Percentiles rank a stretch among this genome's conserved stretches.
These are phyloP conservation scores for Clonostachys rosea DNA, from an alignment of 2,329 filamentous ascomycete species.

Conservation along the genomic window DNA sequence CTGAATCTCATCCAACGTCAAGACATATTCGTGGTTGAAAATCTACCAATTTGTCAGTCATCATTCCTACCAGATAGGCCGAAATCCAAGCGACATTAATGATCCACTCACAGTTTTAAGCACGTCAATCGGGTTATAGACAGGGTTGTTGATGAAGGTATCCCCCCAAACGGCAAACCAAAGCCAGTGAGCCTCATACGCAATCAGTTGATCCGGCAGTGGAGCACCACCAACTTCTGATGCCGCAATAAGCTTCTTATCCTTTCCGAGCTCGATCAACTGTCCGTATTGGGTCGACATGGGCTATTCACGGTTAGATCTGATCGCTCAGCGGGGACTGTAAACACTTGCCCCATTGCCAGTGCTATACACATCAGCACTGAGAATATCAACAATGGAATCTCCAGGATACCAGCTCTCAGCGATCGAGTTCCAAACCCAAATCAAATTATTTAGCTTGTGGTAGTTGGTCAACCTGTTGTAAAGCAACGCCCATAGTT, in stretches of 20 bases:
- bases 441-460: conserved; percentile 40
- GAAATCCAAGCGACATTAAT: too few relatives aligned
- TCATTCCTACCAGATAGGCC: too few relatives aligned
- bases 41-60: conserved; percentile 9
- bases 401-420: conserved; percentile 42
- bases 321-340: not conserved
- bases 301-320: conserved; percentile 14
- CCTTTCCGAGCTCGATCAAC: conserved; percentile 32
- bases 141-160: conserved; percentile 31
- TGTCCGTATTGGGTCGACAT: conserved; percentile 36
- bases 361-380: conserved; percentile 37
- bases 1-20: conserved; percentile 26
- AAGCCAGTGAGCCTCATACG: conserved; percentile 40
- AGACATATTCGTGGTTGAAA: conserved; percentile 21
- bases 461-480: conserved; percentile 37
- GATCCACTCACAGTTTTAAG: conserved; percentile 22
- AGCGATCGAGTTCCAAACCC: conserved; percentile 43
- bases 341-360: conserved; percentile 30
- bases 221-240: conserved; percentile 41
- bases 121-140: conserved; percentile 32
- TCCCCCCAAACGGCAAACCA: conserved; percentile 42
- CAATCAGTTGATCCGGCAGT: conserved; percentile 29
- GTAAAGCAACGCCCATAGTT: conserved; percentile 36
- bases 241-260: conserved; percentile 41
- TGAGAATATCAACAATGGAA: conserved; percentile 37